These are phyloP conservation scores for Astragalus membranaceus DNA, from an alignment of 306 rosid genomes.

Conservation along the genomic window DNA sequence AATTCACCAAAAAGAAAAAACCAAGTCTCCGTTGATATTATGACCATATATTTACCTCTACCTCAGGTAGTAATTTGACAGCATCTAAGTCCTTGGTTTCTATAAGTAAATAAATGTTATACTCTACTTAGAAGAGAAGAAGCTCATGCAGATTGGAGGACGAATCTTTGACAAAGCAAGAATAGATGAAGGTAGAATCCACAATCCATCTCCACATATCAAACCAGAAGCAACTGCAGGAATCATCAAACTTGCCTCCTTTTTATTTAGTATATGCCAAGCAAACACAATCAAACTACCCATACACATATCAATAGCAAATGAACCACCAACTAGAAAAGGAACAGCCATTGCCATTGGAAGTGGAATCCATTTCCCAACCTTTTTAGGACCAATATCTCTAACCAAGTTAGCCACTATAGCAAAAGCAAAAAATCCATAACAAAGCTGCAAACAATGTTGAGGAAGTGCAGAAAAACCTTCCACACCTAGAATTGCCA, in stretches of 20 bases:
- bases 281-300: conserved; percentile 75
- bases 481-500: conserved; percentile 89
- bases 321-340: conserved; percentile 86
- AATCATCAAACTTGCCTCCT: conserved; percentile 60
- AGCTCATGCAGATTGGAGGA: conserved; percentile 96
- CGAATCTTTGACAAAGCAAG: conserved; percentile 70
- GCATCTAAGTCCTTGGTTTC: conserved; percentile 1
- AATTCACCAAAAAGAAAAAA: background rate
- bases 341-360: conserved; percentile 99
- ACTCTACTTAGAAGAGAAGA: conserved; percentile 40
- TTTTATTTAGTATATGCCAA: conserved; percentile 58
- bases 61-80: background rate
- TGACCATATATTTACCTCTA: background rate
- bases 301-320: conserved; percentile 90
- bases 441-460: conserved; percentile 85
- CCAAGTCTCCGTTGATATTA: conserved; percentile 8
- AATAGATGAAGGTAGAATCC: conserved; percentile 92
- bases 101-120: background rate
- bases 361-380: conserved; percentile 73
- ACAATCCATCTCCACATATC: conserved; percentile 95
- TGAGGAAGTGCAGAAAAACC: conserved; percentile 88
- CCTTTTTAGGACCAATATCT: conserved; percentile 48
- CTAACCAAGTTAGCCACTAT: conserved; percentile 65
- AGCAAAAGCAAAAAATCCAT: conserved; percentile 73
- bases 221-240: conserved; percentile 98